Conservation (phyloP, 116 monocot genomes). For the Iris pallida region DNA sequence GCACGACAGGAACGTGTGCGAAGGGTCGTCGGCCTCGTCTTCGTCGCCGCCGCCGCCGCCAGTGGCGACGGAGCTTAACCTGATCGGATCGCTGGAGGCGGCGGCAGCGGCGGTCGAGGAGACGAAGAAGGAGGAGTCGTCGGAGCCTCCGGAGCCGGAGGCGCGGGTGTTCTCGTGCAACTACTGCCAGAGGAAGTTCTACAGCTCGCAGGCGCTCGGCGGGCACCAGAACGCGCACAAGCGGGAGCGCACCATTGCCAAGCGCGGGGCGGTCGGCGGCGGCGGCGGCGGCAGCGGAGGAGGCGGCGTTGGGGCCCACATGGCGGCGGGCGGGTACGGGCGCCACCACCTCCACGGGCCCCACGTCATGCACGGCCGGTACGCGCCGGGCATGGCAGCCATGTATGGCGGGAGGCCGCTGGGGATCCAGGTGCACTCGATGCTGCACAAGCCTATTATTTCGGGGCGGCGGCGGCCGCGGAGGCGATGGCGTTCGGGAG, state of each 20-base stretch:
- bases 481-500: not conserved
- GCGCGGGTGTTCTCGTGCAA: constrained; percentile 23
- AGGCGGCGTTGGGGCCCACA: not conserved
- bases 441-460: constrained; percentile 1
- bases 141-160: not conserved
- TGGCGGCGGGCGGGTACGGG: too few relatives aligned
- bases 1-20: too few relatives aligned
- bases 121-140: not conserved
- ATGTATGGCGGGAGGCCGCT: constrained; percentile 5
- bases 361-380: too few relatives aligned
- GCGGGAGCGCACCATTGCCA: constrained; percentile 26
- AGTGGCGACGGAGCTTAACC: constrained; percentile 2
- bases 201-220: constrained; percentile 46
- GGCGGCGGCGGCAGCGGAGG: not conserved
- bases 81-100: not conserved
- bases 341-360: too few relatives aligned
- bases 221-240: constrained; percentile 56
- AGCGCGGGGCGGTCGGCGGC: not conserved
- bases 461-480: not conserved
- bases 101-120: not conserved
- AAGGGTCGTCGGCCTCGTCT: not conserved
- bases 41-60: not conserved
- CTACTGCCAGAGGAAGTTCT: constrained; percentile 32
- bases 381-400: not conserved
- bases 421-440: constrained; percentile 11